Evolutionary conservation across 345 rosid genomes (phyloP).

Genomic region (Acer campestre): DNA sequence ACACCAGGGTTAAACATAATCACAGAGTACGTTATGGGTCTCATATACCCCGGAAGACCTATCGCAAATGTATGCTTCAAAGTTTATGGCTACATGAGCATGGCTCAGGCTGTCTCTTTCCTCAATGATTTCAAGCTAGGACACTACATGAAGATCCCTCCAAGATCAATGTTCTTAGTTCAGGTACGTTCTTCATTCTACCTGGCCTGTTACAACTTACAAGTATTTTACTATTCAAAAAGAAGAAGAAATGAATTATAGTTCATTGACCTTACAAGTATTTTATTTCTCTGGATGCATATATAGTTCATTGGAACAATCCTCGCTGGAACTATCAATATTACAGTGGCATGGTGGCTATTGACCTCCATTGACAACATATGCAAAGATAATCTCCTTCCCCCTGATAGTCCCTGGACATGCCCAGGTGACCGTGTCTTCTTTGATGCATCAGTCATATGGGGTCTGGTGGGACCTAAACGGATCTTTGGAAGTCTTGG

Average conservation of each 20-base stretch:
- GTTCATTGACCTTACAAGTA: too few species aligned
- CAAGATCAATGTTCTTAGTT: conserved; percentile 96
- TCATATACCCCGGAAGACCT: conserved; percentile 83
- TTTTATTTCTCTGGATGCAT: background rate
- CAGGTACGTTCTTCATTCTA: conserved; percentile 46
- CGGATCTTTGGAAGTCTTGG: conserved; percentile 75
- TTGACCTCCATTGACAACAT: conserved; percentile 66
- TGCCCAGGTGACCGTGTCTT: conserved; percentile 84
- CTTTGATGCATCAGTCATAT: conserved; percentile 90
- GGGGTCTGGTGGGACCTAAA: conserved; percentile 89
- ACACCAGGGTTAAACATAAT: conserved; percentile 91
- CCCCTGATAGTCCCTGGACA: conserved; percentile 81
- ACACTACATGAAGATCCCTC: conserved; percentile 97
- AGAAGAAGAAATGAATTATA: background rate
- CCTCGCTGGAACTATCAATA: conserved; percentile 81
- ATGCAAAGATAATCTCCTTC: conserved; percentile 79
- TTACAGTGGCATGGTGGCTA: conserved; percentile 86
- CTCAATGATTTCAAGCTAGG: conserved; percentile 92
- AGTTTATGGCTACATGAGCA: conserved; percentile 82
- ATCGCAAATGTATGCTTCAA: conserved; percentile 95
- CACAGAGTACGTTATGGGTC: conserved; percentile 86
- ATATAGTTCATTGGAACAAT: conserved; percentile 76
- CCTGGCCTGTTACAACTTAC: too few species aligned
- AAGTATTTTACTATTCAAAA: background rate
- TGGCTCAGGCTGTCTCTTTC: conserved; percentile 91